Evolutionary conservation across 1,284 basidiomycete genomes (phyloP).

Genomic region (Cryptococcus floricola): DNA sequence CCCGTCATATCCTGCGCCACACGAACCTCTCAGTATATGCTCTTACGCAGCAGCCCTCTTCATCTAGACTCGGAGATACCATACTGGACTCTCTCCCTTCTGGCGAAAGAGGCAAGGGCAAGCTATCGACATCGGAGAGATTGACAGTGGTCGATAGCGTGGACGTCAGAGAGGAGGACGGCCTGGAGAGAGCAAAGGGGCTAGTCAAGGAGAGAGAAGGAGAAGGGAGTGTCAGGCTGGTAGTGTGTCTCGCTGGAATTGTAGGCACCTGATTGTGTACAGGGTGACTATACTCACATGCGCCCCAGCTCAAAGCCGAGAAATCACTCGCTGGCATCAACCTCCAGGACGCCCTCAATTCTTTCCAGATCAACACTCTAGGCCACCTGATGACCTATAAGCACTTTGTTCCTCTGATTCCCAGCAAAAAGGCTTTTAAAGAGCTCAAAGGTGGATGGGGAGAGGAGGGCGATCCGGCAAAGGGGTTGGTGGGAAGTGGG

Average conservation of each 20-base stretch:
- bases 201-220: conserved; percentile 48
- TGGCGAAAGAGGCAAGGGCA: not conserved
- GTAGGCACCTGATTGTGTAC: conserved; percentile 25
- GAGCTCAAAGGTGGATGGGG: conserved; percentile 12
- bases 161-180: conserved; percentile 45
- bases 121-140: conserved; percentile 20
- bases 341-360: conserved; percentile 26
- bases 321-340: conserved; percentile 52
- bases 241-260: conserved; percentile 53
- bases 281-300: not conserved
- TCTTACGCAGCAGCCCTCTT: conserved; percentile 47
- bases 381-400: conserved; percentile 53
- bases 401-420: conserved; percentile 54
- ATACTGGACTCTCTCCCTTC: conserved; percentile 13
- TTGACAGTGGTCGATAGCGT: conserved; percentile 49
- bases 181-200: conserved; percentile 44
- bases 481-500: conserved; percentile 40
- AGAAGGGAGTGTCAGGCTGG: conserved; percentile 42
- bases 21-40: conserved; percentile 51
- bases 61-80: conserved; percentile 24
- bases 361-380: conserved; percentile 52
- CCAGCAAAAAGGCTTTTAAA: conserved; percentile 37
- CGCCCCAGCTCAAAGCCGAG: conserved; percentile 50
- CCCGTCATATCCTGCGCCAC: conserved; percentile 40
- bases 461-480: conserved; percentile 40